Base-by-base conservation (phyloP, 2,329 filamentous ascomycete species). In the Ilyonectria mors-panacis region DNA sequence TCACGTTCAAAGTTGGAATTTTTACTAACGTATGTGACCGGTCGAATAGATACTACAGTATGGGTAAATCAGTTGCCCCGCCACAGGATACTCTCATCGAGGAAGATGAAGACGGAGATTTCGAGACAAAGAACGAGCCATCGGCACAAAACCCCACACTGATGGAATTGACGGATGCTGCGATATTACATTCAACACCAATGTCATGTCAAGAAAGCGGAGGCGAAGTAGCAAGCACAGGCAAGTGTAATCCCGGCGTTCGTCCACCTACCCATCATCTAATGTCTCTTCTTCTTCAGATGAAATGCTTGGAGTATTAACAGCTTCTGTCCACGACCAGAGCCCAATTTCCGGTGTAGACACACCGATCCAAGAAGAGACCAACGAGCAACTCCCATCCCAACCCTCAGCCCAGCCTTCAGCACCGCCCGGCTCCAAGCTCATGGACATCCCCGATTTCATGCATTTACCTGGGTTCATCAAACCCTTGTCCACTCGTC, bases 401-500 rank as follows among this genome's bases (percentile, higher is more conserved):
- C 39, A 42, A 2, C 39, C 39, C 15, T n/a, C 39, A n/a, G 15
- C 26, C 39, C 39, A 42, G 4, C 39, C 39, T 17, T n/a, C 39
- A n/a, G 15, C 17, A 42, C 17, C 17, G 5, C n/a, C 39, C 9
- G 3, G 9, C 15, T 19, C 3, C 17, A 51, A 19, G 4, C 17
- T 19, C 1, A 8, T n/a, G 8, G 4, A 17, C 17, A n/a, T 6
- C 17, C 4, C 8, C 4, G 2, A 19, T 6, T n/a, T 17, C n/a
- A 17, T n/a, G 7, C 2, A 8, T 8, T 19, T 90, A 19, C 89
- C 89, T 26, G 80, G 81, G 21, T 97, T 94, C 77, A 90, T 97
- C 76, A 92, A 93, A 73, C 91, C 93, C n/a, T 85, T 97, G 3
- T 93, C 94, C 0, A 80, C 88, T 33, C 91, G 91, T 74, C 91